A percentile compares a stretch with the other conserved stretches of the same genome.
Conservation (phyloP, 1,284 basidiomycete genomes). For the Apiotrichum veenhuisii region DNA sequence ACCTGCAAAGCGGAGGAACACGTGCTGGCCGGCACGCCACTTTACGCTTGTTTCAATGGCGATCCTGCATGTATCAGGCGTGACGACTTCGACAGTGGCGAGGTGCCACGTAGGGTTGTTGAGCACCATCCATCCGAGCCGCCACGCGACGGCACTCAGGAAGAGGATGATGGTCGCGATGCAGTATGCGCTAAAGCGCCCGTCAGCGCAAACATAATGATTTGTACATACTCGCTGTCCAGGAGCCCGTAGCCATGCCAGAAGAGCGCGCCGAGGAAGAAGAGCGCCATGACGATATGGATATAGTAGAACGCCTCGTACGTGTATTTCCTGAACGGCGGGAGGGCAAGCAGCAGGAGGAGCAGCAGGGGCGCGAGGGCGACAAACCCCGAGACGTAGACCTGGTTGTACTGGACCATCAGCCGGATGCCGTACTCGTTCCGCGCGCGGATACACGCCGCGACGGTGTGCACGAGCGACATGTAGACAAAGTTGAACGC, state of each 20-base stretch:
- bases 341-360: conserved; percentile 20
- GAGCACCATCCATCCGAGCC: conserved; percentile 40
- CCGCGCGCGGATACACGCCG: conserved; percentile 35
- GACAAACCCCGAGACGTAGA: conserved; percentile 50
- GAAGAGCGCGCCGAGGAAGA: conserved; percentile 16
- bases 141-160: conserved; percentile 32
- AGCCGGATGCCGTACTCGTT: neutral
- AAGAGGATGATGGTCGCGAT: conserved; percentile 48
- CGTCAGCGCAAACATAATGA: no score
- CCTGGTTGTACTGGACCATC: conserved; percentile 13
- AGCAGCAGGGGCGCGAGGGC: conserved; percentile 49
- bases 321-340: conserved; percentile 44
- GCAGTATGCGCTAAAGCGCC: conserved; percentile 44
- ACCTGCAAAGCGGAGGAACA: conserved; percentile 49
- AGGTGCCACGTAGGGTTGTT: conserved; percentile 27
- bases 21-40: conserved; percentile 53
- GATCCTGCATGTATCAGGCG: conserved; percentile 44
- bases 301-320: conserved; percentile 52
- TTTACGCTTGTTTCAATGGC: conserved; percentile 35
- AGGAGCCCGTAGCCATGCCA: conserved; percentile 3
- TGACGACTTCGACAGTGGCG: conserved; percentile 41
- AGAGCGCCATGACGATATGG: conserved; percentile 34
- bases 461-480: conserved; percentile 49
- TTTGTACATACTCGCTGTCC: conserved; percentile 1
- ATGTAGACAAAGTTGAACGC: conserved; percentile 41